These are phyloP conservation scores for Aspergillus ellipticus DNA, from an alignment of 495 filamentous ascomycete genomes.

Conservation along the genomic window DNA sequence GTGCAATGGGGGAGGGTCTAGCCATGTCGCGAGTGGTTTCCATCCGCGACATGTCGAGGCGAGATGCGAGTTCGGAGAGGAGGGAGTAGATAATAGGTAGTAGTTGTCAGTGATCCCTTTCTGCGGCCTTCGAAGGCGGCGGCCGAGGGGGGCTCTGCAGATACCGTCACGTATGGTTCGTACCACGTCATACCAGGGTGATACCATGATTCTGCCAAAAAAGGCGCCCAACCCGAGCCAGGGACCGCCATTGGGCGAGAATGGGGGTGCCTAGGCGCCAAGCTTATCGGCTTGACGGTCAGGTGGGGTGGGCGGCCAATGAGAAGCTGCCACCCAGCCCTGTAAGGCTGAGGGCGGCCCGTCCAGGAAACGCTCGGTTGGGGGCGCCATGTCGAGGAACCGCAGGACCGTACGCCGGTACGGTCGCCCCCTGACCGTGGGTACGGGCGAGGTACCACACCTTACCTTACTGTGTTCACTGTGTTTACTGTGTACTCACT, in stretches of 20 bases:
- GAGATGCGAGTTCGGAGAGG: not conserved
- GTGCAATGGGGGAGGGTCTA: not conserved
- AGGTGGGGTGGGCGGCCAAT: not conserved
- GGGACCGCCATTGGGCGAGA: not conserved
- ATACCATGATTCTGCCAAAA: not conserved
- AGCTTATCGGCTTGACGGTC: not conserved
- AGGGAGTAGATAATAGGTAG: not conserved
- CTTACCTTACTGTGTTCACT: no score
- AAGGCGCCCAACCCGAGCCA: not conserved
- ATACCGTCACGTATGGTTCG: not conserved
- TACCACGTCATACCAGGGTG: not conserved
- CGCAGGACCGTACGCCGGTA: not conserved
- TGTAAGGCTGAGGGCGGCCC: conserved; percentile 7
- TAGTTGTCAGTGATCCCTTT: not conserved
- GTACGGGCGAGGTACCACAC: not conserved
- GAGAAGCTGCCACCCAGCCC: conserved; percentile 4
- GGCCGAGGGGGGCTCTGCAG: not conserved
- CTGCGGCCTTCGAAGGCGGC: not conserved
- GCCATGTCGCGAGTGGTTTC: not conserved
- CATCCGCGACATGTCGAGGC: not conserved
- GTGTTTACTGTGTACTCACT: no score
- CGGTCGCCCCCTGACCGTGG: not conserved
- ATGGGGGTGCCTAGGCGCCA: conserved; percentile 5
- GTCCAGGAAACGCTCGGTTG: not conserved
- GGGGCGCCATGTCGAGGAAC: not conserved